Evolutionary conservation across 169 alveolate genomes (phyloP), one percentile per base, ranked within the genome.

Genomic region (Plasmodium gonderi): DNA sequence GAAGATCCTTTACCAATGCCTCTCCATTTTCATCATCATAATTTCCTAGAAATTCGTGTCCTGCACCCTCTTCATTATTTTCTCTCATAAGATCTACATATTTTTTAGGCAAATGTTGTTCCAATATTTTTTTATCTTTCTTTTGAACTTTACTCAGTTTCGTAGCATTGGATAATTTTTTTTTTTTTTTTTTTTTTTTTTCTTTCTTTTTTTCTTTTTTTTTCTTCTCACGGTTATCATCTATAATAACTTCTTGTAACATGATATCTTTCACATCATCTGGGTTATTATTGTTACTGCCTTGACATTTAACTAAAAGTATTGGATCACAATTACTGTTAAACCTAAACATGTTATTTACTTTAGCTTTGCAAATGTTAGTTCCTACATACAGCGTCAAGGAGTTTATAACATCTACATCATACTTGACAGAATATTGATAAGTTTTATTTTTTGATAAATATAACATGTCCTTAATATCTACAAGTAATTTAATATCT

Each of bases 341-440:
- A 74, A 87, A 87, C 23, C 23, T 87, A 64, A 87, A 87, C 31
- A 75, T 36, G 23, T 87, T 87, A 51, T 87, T 87, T 31, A 76
- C 79, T 47, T 87, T 87, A n/a, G 93, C 93, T 36, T 60, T 87
- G 78, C 93, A 87, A 33, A 87, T 74, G 47, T 38, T 74, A 11
- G 93, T 76, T 51, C 93, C 93, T 31, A 90, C 90, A 79, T 90
- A 90, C 44, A 90, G 33, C 6, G 76, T 79, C 45, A 90, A 40
- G 17, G 94, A 76, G 80, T 77, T 90, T 79, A 90, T 65, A 65
- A 90, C 17, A 44, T 60, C 91, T 44, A 90, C 42, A 47, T 90
- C 90, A 77, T 90, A 90, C 67, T 87, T 87, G 17, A 74, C 69
- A 75, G 72, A 87, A 45, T 40, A 60, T 3, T 87, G 93, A 65